Evolutionary conservation across 2,329 filamentous ascomycete genomes (phyloP).

Genomic region (Penicillium sp.): DNA sequence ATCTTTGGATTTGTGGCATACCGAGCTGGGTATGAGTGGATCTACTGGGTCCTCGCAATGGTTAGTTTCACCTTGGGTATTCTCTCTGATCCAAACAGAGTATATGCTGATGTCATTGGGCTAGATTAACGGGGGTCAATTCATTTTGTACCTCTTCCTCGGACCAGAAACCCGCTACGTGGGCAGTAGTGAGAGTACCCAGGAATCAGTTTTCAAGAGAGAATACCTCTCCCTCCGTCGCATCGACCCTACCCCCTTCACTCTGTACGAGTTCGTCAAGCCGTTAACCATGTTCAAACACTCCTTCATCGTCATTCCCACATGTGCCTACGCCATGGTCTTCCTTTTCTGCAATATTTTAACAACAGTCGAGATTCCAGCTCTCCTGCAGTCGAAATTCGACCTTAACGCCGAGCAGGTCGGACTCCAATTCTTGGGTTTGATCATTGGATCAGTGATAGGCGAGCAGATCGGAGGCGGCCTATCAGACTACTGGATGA

Average conservation of each 20-base stretch:
- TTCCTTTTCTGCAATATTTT: conserved; percentile 58
- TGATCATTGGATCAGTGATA: conserved; percentile 59
- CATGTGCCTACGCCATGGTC: conserved; percentile 57
- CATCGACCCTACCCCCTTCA: conserved; percentile 55
- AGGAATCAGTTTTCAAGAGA: conserved; percentile 41
- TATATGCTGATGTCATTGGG: neutral
- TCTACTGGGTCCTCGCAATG: conserved; percentile 60
- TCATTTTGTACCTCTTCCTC: conserved; percentile 57
- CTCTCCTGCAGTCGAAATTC: conserved; percentile 57
- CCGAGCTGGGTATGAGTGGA: conserved; percentile 58
- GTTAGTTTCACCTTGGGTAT: conserved; percentile 31
- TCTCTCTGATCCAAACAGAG: neutral
- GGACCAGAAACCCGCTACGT: conserved; percentile 57
- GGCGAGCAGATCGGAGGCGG: conserved; percentile 62
- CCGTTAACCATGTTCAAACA: conserved; percentile 50
- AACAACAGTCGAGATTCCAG: conserved; percentile 60
- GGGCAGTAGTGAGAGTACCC: conserved; percentile 25
- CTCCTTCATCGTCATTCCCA: conserved; percentile 53
- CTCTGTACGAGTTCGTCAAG: conserved; percentile 51
- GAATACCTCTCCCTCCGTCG: conserved; percentile 50
- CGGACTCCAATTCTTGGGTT: conserved; percentile 58
- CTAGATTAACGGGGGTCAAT: conserved; percentile 57
- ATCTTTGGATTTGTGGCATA: conserved; percentile 48
- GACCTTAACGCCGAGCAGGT: conserved; percentile 59
- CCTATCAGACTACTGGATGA: conserved; percentile 60